Base-by-base conservation (phyloP, 768 basidiomycete species). In the Boletus tomentosulus region DNA sequence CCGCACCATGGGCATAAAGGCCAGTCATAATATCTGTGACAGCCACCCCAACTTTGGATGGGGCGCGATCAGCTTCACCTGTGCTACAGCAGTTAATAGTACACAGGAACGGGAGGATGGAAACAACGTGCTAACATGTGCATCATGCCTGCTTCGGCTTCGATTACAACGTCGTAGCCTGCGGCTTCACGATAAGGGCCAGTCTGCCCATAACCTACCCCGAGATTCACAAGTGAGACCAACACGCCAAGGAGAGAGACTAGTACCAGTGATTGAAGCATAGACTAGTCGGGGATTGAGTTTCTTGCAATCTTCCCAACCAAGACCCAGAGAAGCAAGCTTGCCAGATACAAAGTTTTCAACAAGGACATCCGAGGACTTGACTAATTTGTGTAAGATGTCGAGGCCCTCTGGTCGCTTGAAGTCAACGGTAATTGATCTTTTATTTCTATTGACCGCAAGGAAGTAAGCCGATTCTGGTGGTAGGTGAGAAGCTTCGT, bases 381-480 rank as follows among this genome's bases (percentile, higher is more conserved):
- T 74, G 25, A 96, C 80, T 4, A 98, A 77, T 55, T 80, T 81
- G 41, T 78, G 80, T 6, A 94, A 57, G 24, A 98, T 84, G 54
- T 85, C 84, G 3, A 89, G 77, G 0, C 95, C 95, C 59, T 86
- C 82, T 1, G 81, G 74, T 1, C 73, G 71, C 70, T 96, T 97
- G 73, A 98, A 85, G 71, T 98, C 89, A 15, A 96, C 83, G 7
- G 92, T 93, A 39, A 95, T 78, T 6, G 91, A 93, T 30, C 89
- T 82, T 67, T 95, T 95, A 70, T 92, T 92, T 48, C 95, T 78
- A 68, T 98, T 98, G 0, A 80, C 84, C 0, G 89, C 81, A 6
- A 98, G 80, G 67, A 96, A 98, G 67, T 98, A 98, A 0, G 95
- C 92, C 4, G 92, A 90, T 68, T 98, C 95, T 10, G 92, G 82